Evolutionary conservation across 148 eudicot species (phyloP).

Genomic region (Rhododendron ovatum): DNA sequence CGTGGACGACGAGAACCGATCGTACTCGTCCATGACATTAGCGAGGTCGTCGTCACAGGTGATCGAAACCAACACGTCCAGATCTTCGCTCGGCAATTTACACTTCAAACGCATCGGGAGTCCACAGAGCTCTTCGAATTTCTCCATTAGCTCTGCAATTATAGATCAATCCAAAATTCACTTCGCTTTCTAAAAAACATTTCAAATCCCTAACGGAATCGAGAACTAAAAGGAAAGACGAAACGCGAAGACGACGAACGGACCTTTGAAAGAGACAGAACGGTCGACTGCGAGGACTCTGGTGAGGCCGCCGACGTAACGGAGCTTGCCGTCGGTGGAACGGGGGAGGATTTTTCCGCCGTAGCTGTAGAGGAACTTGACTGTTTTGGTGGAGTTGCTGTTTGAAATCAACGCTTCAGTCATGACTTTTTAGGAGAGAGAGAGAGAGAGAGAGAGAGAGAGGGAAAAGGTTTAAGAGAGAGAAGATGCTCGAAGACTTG

Average conservation of each 20-base stretch:
- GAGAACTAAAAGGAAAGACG: not conserved
- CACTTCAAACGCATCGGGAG: constrained; percentile 52
- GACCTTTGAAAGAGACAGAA: constrained; percentile 55
- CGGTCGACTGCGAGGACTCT: constrained; percentile 66
- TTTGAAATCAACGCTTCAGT: not conserved
- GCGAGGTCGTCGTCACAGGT: constrained; percentile 66
- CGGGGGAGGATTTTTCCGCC: constrained; percentile 83
- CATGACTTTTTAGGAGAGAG: constrained; percentile 4
- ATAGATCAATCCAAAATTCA: not conserved
- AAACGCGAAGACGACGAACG: not conserved
- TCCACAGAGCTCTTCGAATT: constrained; percentile 60
- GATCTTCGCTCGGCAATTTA: constrained; percentile 69
- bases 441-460: not conserved
- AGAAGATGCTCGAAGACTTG: constrained; percentile 6
- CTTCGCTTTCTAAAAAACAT: not conserved
- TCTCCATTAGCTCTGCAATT: constrained; percentile 51
- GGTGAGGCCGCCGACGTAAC: constrained; percentile 80
- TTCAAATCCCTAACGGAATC: not conserved
- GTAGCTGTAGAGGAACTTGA: constrained; percentile 80
- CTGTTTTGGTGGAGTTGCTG: not conserved
- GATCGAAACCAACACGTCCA: constrained; percentile 66
- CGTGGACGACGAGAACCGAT: constrained; percentile 29
- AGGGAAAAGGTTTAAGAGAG: not conserved
- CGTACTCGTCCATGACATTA: constrained; percentile 61
- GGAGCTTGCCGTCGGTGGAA: constrained; percentile 61